Evolutionary conservation across 2,329 filamentous ascomycete genomes (phyloP).

Genomic region (Paradendryphiella salina): DNA sequence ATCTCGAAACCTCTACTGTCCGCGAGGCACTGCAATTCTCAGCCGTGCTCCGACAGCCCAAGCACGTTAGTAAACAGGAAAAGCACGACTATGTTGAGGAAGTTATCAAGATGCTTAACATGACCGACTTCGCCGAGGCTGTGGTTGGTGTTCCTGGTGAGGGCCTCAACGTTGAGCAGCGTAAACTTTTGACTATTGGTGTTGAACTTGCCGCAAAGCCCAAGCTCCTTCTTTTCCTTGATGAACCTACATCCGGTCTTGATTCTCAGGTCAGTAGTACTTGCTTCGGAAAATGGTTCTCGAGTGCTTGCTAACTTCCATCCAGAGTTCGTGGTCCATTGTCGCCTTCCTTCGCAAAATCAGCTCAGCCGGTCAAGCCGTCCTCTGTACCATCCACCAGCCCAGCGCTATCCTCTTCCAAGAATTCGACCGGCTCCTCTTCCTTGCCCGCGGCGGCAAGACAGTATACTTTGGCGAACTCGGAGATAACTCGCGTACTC

Average conservation of each 20-base stretch:
- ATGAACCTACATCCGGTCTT: conserved; percentile 63
- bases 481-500: conserved; percentile 47
- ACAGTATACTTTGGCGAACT: conserved; percentile 56
- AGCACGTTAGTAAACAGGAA: conserved; percentile 57
- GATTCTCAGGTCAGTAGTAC: conserved; percentile 53
- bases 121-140: conserved; percentile 68
- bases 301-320: conserved; percentile 9
- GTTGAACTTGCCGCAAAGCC: conserved; percentile 73
- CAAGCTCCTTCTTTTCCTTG: conserved; percentile 63
- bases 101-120: conserved; percentile 67
- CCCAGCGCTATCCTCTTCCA: conserved; percentile 52
- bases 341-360: conserved; percentile 65
- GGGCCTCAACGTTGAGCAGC: conserved; percentile 69
- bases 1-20: conserved; percentile 46
- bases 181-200: conserved; percentile 71
- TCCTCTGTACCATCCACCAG: conserved; percentile 55
- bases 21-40: conserved; percentile 44
- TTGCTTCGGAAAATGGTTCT: background rate
- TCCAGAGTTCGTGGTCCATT: conserved; percentile 63
- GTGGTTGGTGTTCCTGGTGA: conserved; percentile 66
- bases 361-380: conserved; percentile 53
- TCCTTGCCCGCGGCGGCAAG: conserved; percentile 51
- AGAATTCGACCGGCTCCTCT: conserved; percentile 51
- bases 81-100: conserved; percentile 66
- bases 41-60: conserved; percentile 54